These are phyloP conservation scores for Microsporum ferrugineum DNA, from an alignment of 2,329 filamentous ascomycete species.

Conservation along the genomic window DNA sequence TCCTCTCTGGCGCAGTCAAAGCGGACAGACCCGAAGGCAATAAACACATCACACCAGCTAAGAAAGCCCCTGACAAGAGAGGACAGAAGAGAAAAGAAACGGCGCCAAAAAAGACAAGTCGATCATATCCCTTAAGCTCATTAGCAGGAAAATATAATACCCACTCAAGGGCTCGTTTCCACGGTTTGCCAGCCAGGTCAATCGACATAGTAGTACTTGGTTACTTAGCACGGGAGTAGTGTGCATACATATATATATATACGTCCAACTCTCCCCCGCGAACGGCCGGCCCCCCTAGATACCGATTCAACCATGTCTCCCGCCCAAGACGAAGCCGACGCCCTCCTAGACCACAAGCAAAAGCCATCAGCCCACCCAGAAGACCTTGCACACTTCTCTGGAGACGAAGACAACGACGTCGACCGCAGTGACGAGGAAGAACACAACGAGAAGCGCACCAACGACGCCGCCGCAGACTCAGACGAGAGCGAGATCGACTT, in stretches of 20 bases:
- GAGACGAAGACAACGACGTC: conserved; percentile 22
- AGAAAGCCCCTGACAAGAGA: background rate
- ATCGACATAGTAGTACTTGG: too few relatives aligned
- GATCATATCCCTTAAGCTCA: background rate
- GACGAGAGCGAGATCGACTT: conserved; percentile 17
- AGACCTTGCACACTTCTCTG: conserved; percentile 23
- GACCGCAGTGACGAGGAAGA: conserved; percentile 17
- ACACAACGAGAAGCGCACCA: background rate
- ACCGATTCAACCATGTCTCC: conserved; percentile 10
- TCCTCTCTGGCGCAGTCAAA: background rate
- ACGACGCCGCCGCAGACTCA: conserved; percentile 14
- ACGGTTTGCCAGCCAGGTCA: too few relatives aligned
- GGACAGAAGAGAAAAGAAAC: background rate
- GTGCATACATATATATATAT: background rate
- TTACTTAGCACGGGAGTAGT: too few relatives aligned
- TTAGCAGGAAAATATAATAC: background rate
- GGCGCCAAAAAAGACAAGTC: background rate
- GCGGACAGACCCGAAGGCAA: background rate
- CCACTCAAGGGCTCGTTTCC: background rate
- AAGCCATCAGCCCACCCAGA: conserved; percentile 32
- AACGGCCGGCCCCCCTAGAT: background rate
- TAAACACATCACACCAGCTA: background rate
- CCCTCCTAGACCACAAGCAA: conserved; percentile 30
- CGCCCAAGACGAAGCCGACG: conserved; percentile 39
- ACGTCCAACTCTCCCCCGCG: background rate